Evolutionary conservation across 306 rosid species (phyloP).

Genomic region (Castanopsis chinensis): DNA sequence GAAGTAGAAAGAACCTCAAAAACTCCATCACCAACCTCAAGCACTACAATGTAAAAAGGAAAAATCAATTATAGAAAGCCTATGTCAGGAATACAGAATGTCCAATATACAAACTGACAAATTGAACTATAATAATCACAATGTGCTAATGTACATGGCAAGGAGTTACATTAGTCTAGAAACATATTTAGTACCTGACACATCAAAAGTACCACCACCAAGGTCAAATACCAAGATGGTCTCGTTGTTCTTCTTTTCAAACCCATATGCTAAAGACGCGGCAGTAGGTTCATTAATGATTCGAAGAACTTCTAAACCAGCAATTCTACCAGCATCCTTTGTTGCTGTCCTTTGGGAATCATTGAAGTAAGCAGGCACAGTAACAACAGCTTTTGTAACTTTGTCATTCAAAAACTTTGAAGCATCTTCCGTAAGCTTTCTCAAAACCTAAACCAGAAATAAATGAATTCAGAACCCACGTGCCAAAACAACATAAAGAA

Average conservation of each 20-base stretch:
- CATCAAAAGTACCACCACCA: slow-evolving; percentile 98
- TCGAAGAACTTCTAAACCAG: slow-evolving; percentile 92
- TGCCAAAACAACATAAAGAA: no score
- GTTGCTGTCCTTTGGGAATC: slow-evolving; percentile 98
- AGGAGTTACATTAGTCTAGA: background rate
- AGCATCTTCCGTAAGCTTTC: slow-evolving; percentile 97
- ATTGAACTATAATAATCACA: background rate
- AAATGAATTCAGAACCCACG: background rate
- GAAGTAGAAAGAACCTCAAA: slow-evolving; percentile 96
- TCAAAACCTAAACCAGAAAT: slow-evolving; percentile 53
- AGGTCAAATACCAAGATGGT: slow-evolving; percentile 96
- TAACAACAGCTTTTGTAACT: slow-evolving; percentile 93
- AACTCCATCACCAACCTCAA: slow-evolving; percentile 99
- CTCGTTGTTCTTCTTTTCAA: slow-evolving; percentile 88
- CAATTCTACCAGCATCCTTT: slow-evolving; percentile 95
- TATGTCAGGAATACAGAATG: no score
- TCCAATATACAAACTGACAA: no score
- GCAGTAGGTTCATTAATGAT: slow-evolving; percentile 96
- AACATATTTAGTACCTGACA: slow-evolving; percentile 52
- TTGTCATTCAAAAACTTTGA: slow-evolving; percentile 92
- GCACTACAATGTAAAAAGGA: slow-evolving; percentile 36
- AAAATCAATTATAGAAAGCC: background rate
- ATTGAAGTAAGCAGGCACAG: slow-evolving; percentile 96
- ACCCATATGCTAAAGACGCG: slow-evolving; percentile 92
- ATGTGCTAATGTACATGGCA: background rate